phyloP scores from a whole-genome alignment of 805 yeast species.

The Metschnikowia shivogae region DNA sequence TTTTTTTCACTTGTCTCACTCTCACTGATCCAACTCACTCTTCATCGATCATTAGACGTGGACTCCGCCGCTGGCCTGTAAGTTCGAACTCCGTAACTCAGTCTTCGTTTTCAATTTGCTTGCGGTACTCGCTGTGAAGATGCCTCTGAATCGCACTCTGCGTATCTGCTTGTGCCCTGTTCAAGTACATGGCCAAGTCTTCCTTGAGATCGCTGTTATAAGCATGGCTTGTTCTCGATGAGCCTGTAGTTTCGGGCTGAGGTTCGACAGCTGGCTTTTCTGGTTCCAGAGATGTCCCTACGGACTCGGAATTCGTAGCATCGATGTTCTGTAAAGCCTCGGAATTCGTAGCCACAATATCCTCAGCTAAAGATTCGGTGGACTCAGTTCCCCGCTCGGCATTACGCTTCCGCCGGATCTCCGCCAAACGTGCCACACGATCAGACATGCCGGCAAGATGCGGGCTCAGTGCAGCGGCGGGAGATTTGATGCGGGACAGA shows the following conservation, averaged over 20 bases:
- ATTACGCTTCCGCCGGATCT: constrained; percentile 13
- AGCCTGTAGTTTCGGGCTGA: not conserved
- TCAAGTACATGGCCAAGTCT: constrained; percentile 23
- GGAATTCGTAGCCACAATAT: no score
- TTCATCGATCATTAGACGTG: no score
- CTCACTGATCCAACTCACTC: no score
- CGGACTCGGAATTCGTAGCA: not conserved
- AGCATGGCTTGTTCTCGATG: not conserved
- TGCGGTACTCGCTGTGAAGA: constrained; percentile 24
- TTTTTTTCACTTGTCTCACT: no score
- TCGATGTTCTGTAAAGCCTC: no score
- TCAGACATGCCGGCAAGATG: constrained; percentile 8
- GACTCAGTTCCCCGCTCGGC: not conserved
- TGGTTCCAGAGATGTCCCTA: not conserved
- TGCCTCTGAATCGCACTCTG: constrained; percentile 23
- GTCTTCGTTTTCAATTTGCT: constrained; percentile 3
- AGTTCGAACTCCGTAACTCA: no score
- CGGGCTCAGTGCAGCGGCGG: not conserved
- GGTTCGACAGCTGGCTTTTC: not conserved
- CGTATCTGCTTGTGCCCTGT: constrained; percentile 26
- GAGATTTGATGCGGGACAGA: not conserved
- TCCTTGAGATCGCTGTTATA: constrained; percentile 31
- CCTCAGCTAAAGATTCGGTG: not conserved
- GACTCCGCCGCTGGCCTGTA: no score
- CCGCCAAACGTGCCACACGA: constrained; percentile 17